Evolutionary conservation across 2,329 filamentous ascomycete genomes (phyloP).

Genomic region (Fusarium nelsonii): DNA sequence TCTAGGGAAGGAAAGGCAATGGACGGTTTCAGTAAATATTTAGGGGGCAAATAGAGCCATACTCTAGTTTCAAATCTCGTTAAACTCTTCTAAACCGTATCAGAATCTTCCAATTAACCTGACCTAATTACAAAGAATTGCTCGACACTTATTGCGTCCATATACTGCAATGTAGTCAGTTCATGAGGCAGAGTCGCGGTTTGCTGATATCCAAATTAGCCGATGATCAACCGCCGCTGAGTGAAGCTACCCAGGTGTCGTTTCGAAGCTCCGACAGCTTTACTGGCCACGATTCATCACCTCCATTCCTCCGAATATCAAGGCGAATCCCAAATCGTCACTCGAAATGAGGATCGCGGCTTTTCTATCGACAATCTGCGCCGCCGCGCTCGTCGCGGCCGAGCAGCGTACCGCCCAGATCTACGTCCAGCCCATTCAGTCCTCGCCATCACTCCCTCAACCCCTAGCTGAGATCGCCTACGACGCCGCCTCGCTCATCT

Average conservation of each 20-base stretch:
- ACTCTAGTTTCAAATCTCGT: conserved; percentile 21
- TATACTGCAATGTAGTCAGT: neutral
- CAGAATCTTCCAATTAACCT: neutral
- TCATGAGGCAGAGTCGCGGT: neutral
- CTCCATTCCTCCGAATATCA: conserved; percentile 1
- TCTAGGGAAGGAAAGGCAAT: conserved; percentile 23
- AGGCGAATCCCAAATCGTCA: neutral
- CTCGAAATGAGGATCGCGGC: conserved; percentile 58
- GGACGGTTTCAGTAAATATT: conserved; percentile 35
- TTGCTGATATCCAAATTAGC: conserved; percentile 26
- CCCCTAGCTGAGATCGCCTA: conserved; percentile 69
- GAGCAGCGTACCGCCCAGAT: conserved; percentile 62
- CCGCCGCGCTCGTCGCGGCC: conserved; percentile 56
- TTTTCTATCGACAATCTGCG: conserved; percentile 59
- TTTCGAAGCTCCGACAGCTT: conserved; percentile 29
- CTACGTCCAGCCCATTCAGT: conserved; percentile 65
- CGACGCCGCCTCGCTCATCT: conserved; percentile 59
- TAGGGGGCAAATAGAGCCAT: conserved; percentile 16
- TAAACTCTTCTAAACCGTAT: neutral
- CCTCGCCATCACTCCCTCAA: conserved; percentile 51
- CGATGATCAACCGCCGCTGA: conserved; percentile 36
- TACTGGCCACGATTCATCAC: conserved; percentile 10
- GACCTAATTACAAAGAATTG: neutral
- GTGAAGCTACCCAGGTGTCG: conserved; percentile 40
- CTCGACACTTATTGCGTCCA: neutral